Percentiles rank a stretch among this genome's conserved stretches.
Conservation (phyloP, 768 basidiomycete species). For the Dendrothele bispora region DNA sequence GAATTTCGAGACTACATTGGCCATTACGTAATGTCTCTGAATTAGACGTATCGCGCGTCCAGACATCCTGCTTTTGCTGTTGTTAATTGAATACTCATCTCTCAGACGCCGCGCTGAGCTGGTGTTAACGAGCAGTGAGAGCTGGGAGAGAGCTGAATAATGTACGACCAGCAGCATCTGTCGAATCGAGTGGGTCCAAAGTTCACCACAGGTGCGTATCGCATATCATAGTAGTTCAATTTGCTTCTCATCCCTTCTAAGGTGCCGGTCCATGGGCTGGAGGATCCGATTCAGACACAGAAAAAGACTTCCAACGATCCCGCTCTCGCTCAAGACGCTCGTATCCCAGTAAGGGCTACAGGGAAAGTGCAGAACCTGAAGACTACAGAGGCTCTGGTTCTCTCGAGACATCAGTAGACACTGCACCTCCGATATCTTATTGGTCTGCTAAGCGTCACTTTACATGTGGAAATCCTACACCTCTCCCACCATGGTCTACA, state of each 20-base stretch:
- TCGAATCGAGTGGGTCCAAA: constrained; percentile 6
- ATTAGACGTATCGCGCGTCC: too few relatives aligned
- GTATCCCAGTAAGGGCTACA: constrained; percentile 37
- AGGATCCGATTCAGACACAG: constrained; percentile 54
- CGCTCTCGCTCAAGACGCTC: constrained; percentile 37
- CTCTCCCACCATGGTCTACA: constrained; percentile 62
- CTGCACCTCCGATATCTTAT: constrained; percentile 69
- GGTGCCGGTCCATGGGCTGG: constrained; percentile 33
- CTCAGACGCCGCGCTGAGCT: too few relatives aligned
- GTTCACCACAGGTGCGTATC: constrained; percentile 11
- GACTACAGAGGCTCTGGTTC: constrained; percentile 31
- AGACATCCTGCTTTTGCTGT: too few relatives aligned
- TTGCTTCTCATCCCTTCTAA: constrained; percentile 20
- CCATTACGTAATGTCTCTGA: too few relatives aligned
- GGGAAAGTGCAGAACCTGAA: constrained; percentile 18
- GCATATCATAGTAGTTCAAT: constrained; percentile 8
- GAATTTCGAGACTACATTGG: too few relatives aligned
- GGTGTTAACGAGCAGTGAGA: too few relatives aligned
- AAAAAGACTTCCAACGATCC: constrained; percentile 49
- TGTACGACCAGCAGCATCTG: constrained; percentile 6
- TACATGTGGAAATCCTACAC: constrained; percentile 84
- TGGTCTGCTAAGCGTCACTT: constrained; percentile 91
- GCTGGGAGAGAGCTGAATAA: too few relatives aligned
- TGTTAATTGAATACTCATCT: too few relatives aligned
- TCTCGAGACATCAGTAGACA: constrained; percentile 37